These are phyloP conservation scores for Halophytophthora batemanensis DNA, from an alignment of 352 stramenopile species.

Conservation along the genomic window DNA sequence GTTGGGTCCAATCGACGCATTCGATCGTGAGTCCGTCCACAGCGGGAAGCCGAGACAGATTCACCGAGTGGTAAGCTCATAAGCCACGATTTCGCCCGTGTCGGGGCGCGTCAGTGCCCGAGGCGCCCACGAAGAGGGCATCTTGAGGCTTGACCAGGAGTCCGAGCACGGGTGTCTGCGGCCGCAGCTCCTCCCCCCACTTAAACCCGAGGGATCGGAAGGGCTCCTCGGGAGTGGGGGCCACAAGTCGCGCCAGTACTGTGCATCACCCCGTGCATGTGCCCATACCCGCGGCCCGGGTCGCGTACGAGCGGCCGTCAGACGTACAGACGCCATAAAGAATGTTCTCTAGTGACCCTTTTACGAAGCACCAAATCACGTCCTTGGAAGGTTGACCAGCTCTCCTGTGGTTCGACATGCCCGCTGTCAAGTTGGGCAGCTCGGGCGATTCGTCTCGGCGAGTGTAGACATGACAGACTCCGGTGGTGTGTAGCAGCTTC, in stretches of 20 bases:
- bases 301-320: conserved; percentile 25
- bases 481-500: conserved; percentile 30
- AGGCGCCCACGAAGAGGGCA: conserved; percentile 15
- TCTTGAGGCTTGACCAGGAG: conserved; percentile 16
- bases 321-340: conserved; percentile 39
- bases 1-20: conserved; percentile 31
- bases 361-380: conserved; percentile 40
- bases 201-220: conserved; percentile 20
- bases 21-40: conserved; percentile 13
- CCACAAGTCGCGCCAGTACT: conserved; percentile 19
- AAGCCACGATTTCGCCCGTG: conserved; percentile 18
- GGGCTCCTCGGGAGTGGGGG: conserved; percentile 11
- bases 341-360: conserved; percentile 41
- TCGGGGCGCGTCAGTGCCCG: conserved; percentile 2
- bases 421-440: conserved; percentile 25
- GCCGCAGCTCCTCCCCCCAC: conserved; percentile 11
- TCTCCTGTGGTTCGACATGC: conserved; percentile 18
- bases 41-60: background rate
- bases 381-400: conserved; percentile 29
- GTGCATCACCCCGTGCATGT: conserved; percentile 32
- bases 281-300: conserved; percentile 29
- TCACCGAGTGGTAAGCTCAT: conserved; percentile 37
- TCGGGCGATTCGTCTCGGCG: conserved; percentile 25
- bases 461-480: conserved; percentile 33
- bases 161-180: background rate